These are phyloP conservation scores for Colletotrichum salicis DNA, from an alignment of 2,329 filamentous ascomycete species.

Conservation along the genomic window DNA sequence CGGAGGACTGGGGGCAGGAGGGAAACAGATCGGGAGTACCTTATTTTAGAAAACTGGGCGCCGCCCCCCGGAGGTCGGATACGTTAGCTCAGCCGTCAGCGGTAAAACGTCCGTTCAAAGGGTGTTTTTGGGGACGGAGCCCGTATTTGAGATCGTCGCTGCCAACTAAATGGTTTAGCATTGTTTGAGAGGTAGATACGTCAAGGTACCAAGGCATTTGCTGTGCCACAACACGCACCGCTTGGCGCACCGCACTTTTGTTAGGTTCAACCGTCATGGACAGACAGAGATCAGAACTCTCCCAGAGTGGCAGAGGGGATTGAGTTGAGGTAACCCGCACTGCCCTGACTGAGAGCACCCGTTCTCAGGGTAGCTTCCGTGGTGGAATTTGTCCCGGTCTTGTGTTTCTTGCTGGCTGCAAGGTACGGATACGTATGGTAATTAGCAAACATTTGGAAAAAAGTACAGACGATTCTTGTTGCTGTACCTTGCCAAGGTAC, in stretches of 20 bases:
- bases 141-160: not conserved
- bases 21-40: not conserved
- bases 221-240: conserved; percentile 31
- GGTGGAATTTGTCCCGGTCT: not conserved
- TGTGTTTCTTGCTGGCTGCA: not conserved
- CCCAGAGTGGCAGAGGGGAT: not conserved
- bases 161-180: too few relatives aligned
- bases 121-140: not conserved
- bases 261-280: not conserved
- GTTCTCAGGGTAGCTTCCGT: not conserved
- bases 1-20: too few relatives aligned
- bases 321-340: not conserved
- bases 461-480: not conserved
- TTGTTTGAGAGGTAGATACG: not conserved
- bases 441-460: not conserved
- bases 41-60: conserved; percentile 24
- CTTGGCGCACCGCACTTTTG: conserved; percentile 9
- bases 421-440: not conserved
- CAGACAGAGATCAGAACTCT: too few relatives aligned
- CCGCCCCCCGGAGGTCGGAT: not conserved
- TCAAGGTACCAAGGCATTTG: not conserved
- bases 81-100: conserved; percentile 7
- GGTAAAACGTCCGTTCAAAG: conserved; percentile 4
- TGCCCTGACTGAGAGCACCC: not conserved
- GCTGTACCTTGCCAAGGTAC: not conserved